Conservation (phyloP, 2,329 filamentous ascomycete species). For the Cladophialophora bantiana region DNA sequence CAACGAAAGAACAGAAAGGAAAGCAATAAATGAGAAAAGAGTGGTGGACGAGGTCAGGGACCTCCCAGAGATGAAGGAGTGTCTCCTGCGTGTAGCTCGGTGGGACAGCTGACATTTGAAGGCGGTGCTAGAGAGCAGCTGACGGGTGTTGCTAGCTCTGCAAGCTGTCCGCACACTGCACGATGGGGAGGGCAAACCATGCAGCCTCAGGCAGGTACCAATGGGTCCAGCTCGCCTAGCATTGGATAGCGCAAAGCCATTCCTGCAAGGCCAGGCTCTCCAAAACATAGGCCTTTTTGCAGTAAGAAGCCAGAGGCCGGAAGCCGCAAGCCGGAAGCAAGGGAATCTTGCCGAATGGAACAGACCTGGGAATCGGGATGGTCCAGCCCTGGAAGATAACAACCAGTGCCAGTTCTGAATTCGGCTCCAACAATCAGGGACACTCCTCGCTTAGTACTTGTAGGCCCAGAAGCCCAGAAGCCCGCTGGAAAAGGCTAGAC, state of each 20-base stretch:
- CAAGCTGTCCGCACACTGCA: conserved; percentile 11
- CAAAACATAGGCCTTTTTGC: background rate
- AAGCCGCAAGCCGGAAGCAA: background rate
- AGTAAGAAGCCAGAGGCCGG: background rate
- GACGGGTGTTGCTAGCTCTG: background rate
- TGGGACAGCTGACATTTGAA: background rate
- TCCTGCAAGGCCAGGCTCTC: conserved; percentile 13
- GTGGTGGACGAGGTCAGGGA: conserved; percentile 3
- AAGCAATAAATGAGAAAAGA: background rate
- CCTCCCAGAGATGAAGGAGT: background rate
- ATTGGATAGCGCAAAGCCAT: conserved; percentile 7
- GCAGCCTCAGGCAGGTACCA: conserved; percentile 22
- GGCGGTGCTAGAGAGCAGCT: background rate
- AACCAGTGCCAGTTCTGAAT: conserved; percentile 7
- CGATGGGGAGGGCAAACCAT: background rate
- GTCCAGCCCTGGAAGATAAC: background rate
- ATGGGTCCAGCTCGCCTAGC: conserved; percentile 7
- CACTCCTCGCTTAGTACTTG: background rate
- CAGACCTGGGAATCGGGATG: background rate
- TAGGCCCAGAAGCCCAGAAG: background rate
- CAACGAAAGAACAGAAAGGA: background rate
- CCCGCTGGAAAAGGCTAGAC: conserved; percentile 5
- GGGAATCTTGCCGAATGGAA: background rate
- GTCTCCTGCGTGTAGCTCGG: background rate
- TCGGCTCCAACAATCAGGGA: background rate